These are phyloP conservation scores for Endocalyx cinctus DNA, from an alignment of 2,329 filamentous ascomycete species.

Conservation along the genomic window DNA sequence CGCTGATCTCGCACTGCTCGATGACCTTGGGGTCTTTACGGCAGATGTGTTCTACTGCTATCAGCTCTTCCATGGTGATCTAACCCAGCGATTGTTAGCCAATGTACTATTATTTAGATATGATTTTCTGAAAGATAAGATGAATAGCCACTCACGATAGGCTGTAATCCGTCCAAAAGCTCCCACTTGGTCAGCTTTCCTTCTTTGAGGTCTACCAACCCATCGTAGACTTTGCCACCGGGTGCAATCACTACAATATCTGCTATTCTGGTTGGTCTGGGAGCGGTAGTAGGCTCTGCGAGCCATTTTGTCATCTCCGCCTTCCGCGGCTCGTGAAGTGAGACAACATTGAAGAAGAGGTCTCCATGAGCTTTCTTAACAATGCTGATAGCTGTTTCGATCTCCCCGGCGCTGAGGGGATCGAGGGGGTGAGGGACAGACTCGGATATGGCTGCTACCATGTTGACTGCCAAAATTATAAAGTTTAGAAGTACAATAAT, in stretches of 20 bases:
- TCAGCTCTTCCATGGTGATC: constrained; percentile 89
- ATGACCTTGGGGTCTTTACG: constrained; percentile 81
- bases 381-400: constrained; percentile 63
- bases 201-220: constrained; percentile 67
- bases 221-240: constrained; percentile 78
- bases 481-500: neutral
- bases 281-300: constrained; percentile 53
- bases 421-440: constrained; percentile 64
- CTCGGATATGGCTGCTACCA: constrained; percentile 16
- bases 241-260: constrained; percentile 79
- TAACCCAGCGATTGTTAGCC: constrained; percentile 30
- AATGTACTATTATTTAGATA: too few relatives aligned
- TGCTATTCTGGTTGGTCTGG: constrained; percentile 66
- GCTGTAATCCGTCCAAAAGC: constrained; percentile 70
- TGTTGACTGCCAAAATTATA: constrained; percentile 8
- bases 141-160: constrained; percentile 52
- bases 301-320: constrained; percentile 79
- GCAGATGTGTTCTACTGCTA: constrained; percentile 70
- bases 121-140: neutral
- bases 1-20: constrained; percentile 80
- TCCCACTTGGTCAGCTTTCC: constrained; percentile 70
- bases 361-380: constrained; percentile 66
- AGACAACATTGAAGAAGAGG: constrained; percentile 82
- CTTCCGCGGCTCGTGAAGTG: constrained; percentile 81
- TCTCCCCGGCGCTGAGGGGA: constrained; percentile 68